Conservation (phyloP, 1,284 basidiomycete genomes). For the Cerrena zonata region DNA sequence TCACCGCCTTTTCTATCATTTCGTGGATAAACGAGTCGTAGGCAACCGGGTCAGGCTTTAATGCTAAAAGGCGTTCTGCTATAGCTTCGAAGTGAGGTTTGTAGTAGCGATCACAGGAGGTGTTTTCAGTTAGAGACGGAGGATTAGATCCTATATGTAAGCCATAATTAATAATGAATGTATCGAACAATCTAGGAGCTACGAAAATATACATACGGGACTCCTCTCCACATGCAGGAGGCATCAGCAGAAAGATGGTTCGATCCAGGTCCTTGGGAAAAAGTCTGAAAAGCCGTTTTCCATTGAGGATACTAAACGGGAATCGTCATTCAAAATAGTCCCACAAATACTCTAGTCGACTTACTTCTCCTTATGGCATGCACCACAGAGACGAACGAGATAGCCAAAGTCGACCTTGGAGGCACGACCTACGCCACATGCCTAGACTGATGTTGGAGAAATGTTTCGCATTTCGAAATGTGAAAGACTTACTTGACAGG, state of each 20-base stretch:
- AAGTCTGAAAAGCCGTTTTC: neutral
- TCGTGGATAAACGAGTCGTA: neutral
- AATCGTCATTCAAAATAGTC: neutral
- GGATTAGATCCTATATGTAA: neutral
- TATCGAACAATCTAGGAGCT: neutral
- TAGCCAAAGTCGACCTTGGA: conserved; percentile 11
- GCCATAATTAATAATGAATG: too few relatives aligned
- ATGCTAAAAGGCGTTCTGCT: neutral
- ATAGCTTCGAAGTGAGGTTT: neutral
- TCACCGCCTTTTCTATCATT: neutral
- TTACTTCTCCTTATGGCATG: conserved; percentile 11
- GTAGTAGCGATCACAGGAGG: neutral
- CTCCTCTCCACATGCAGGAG: neutral
- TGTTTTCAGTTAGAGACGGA: neutral
- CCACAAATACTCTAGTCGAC: neutral
- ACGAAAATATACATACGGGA: neutral
- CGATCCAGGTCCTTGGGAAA: neutral
- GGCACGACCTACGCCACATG: conserved; percentile 6
- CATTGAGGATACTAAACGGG: neutral
- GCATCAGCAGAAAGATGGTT: neutral
- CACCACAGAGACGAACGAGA: conserved; percentile 8
- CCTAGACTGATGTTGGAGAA: conserved; percentile 5
- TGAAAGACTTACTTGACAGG: conserved; percentile 13
- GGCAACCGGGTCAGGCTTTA: neutral
- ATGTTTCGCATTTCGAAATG: too few relatives aligned